These are phyloP conservation scores for Sporobolomyces phaffii DNA, from an alignment of 768 basidiomycete species.

Conservation along the genomic window DNA sequence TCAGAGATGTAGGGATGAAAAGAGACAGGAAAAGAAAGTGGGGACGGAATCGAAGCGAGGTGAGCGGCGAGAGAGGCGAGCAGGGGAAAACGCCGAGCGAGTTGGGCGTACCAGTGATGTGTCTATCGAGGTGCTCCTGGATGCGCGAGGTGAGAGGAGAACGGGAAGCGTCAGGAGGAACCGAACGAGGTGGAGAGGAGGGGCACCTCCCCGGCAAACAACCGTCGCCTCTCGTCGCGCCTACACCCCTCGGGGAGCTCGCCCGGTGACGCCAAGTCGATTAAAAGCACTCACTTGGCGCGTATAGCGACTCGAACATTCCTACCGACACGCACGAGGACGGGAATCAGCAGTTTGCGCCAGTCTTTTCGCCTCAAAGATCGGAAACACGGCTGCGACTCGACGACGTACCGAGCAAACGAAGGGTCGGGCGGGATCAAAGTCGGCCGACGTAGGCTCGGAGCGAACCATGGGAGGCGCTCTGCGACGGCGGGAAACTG, in stretches of 20 bases:
- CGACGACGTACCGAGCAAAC: slow-evolving; percentile 11
- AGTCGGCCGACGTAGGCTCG: slow-evolving; percentile 8
- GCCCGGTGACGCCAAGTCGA: no score
- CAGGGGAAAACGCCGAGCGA: not conserved
- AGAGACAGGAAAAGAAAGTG: not conserved
- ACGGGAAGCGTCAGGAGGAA: not conserved
- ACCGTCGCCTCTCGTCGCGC: not conserved
- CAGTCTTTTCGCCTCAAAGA: not conserved
- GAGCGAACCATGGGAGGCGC: not conserved
- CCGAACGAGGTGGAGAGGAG: slow-evolving; percentile 6
- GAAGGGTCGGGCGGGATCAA: slow-evolving; percentile 10
- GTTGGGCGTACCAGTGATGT: not conserved
- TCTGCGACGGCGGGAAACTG: no score
- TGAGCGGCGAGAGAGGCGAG: not conserved
- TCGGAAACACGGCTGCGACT: not conserved
- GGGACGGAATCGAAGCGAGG: not conserved
- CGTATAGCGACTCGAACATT: slow-evolving; percentile 14
- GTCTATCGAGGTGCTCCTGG: slow-evolving; percentile 6
- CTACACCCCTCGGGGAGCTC: not conserved
- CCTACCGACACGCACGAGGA: not conserved
- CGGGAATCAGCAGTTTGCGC: not conserved
- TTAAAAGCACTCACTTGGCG: slow-evolving; percentile 6
- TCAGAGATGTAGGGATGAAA: not conserved
- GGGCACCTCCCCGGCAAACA: slow-evolving; percentile 6
- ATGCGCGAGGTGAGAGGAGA: no score